Conservation (phyloP, 306 rosid species). For the Psophocarpus tetragonolobus region DNA sequence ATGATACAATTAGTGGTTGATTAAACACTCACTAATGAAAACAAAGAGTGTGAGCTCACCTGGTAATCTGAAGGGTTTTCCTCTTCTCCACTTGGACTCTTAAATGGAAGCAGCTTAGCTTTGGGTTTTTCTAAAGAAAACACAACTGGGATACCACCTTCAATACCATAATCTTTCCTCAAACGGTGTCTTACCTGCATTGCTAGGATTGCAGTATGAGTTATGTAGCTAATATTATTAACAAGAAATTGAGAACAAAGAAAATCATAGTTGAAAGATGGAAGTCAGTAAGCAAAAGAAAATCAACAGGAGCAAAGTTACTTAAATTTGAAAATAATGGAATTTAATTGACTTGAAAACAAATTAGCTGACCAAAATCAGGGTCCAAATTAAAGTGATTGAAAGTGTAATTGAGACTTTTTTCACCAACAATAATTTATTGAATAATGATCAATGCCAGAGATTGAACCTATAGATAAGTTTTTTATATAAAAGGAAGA, state of each 20-base stretch:
- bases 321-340: neutral
- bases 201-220: conserved; percentile 12
- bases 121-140: conserved; percentile 94
- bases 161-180: conserved; percentile 81
- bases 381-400: neutral
- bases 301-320: neutral
- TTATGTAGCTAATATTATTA: conserved; percentile 17
- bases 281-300: neutral
- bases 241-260: conserved; percentile 18
- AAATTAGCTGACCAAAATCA: neutral
- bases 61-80: conserved; percentile 94
- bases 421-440: neutral
- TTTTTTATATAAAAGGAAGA: neutral
- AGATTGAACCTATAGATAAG: neutral
- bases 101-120: conserved; percentile 91
- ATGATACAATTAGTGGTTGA: neutral
- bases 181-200: conserved; percentile 84
- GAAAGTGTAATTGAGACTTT: neutral
- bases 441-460: neutral
- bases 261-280: neutral
- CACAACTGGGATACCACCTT: conserved; percentile 87
- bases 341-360: neutral
- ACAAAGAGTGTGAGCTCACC: conserved; percentile 49
- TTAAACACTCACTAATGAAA: conserved; percentile 27
- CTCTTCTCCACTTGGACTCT: conserved; percentile 81